Evolutionary conservation across 345 rosid species (phyloP), one percentile per base, ranked within the genome.

Genomic region (Rhodomyrtus tomentosa): DNA sequence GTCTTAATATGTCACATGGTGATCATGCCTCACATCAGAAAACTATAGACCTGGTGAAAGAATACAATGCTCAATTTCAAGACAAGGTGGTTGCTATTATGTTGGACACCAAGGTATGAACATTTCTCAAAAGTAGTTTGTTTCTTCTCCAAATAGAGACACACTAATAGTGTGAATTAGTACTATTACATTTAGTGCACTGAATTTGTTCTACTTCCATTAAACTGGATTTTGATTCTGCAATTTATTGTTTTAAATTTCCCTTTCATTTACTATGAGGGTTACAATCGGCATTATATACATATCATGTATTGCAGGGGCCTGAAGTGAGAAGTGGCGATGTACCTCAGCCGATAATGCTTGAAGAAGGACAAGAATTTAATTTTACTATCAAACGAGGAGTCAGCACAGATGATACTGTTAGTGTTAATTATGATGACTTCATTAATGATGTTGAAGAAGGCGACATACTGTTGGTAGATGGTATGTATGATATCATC

Each of bases 281-380:
- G 25, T 32, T 68, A 68, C 40, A 68, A 68, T 16, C 10, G 42
- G 76, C 25, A 68, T 68, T 36, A 8, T 68, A 68, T 36, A 36
- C 24, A 42, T 11, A 18, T 18, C 76, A 8, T 68, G 45, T 32
- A 62, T 68, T 89, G 82, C 87, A 96, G 98, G 99, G 98, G 79
- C 99, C 99, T 88, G 99, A 97, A 92, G 99, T 97, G 85, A 91
- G 99, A 91, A 97, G 99, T 74, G 98, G 98, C 25, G 99, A 97
- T 90, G 94, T 95, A 51, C 98, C 98, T 80, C 93, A 90, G 83
- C 99, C 99, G 45, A 92, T 97, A 53, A 79, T 82, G 52, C 92
- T 97, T 1, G 83, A 92, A 85, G 96, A 93, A 88, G 98, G 99
- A 45, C 98, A 95, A 82, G 98, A 95, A 84, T 97, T 97, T 86